Evolutionary conservation across 306 rosid genomes (phyloP), one percentile per base, ranked within the genome.

Genomic region (Bauhinia variegata): DNA sequence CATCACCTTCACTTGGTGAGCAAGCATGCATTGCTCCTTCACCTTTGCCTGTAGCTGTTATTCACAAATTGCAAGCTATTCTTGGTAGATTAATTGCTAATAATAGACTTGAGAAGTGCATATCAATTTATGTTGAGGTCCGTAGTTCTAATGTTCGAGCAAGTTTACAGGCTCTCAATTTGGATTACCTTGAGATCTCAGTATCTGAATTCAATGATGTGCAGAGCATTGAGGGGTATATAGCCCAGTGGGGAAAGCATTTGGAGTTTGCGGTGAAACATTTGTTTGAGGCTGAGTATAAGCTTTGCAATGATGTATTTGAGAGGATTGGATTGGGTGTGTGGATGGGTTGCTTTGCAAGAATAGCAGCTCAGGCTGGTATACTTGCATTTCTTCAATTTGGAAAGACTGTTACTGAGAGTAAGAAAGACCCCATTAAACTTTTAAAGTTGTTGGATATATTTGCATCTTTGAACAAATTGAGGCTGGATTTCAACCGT

Each of bases 251-350:
- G 99, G 99, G 99, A 44, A 95, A 71, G 79, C 99, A 95, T 85
- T 81, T 95, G 70, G 99, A 95, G 82, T 95, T 95, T 84, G 97
- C 99, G 0, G 99, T 95, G 83, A 95, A 95, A 65, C 99, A 95
- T 74, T 88, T 95, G 85, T 95, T 95, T 55, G 99, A 95, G 85
- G 97, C 85, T 0, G 99, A 90, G 78, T 90, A 85, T 73, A 90
- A 90, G 83, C 96, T 95, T 63, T 95, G 99, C 70, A 95, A 83
- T 69, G 99, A 95, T 70, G 96, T 95, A 42, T 95, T 88, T 44
- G 99, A 95, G 85, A 90, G 85, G 86, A 81, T 95, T 59, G 96
- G 97, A 9, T 70, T 80, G 75, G 92, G 82, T 59, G 89, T 90
- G 60, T 88, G 99, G 99, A 90, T 88, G 92, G 89, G 90, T 46